Base-by-base conservation (phyloP, 768 basidiomycete species). In the Chalciporus pseudorubinellus region DNA sequence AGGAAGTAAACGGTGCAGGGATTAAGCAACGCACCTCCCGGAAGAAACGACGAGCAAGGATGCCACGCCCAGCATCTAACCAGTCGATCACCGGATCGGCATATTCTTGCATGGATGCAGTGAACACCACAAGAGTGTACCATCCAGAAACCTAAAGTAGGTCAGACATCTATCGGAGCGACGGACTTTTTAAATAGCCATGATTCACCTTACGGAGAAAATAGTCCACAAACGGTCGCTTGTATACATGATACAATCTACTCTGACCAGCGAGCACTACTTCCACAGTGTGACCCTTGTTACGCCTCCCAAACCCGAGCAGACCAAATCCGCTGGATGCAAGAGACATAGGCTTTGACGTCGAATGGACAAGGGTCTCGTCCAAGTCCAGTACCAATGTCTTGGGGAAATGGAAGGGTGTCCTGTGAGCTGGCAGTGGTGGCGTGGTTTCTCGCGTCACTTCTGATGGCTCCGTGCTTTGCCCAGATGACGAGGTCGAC, bases 71-170 rank as follows among this genome's bases (percentile, higher is more conserved):
- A 48, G 87, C 92, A 66, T 99, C 97, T 48, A 99, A 74, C 97
- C 97, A 99, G 72, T 99, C 97, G 59, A 99, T 99, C 24, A 99
- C 95, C 0, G 97, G 97, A 74, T 99, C 97, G 55, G 97, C 97
- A 68, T 99, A 99, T 71, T 99, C 97, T 64, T 94, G 89, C 91
- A 99, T 92, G 9, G 95, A 98, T 7, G 97, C 97, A 28, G 97
- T 99, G 72, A 95, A 99, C 57, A 99, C 93, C 47, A 99, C 94
- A 53, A 99, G 81, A 1, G 95, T 98, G 72, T 99, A 99, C 97
- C 97, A 99, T 21, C 86, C 79, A 26, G 97, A 95, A 36, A 98
- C 95, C 95, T 98, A 60, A n/a, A 39, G 51, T 26, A 42, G 20
- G 44, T 65, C 42, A 55, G 47, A 46, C 28, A 45, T 39, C 20